Conservation (phyloP, 1,284 basidiomycete species). For the Peniophora sp. region DNA sequence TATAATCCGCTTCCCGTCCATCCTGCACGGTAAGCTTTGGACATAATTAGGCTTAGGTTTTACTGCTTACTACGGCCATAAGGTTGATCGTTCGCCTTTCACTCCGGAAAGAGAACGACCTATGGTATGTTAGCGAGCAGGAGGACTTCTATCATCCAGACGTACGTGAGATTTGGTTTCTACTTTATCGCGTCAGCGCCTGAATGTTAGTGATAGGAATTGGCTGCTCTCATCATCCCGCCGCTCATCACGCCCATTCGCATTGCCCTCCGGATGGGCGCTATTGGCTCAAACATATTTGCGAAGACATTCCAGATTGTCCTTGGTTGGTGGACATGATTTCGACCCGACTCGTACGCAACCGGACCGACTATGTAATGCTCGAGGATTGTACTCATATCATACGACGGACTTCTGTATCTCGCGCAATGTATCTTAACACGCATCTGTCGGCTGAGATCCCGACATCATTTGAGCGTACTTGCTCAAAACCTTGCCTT, state of each 20-base stretch:
- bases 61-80: not conserved
- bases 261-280: conserved; percentile 28
- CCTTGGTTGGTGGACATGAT: conserved; percentile 3
- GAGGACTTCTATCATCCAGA: conserved; percentile 60
- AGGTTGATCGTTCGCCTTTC: conserved; percentile 37
- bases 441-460: no score
- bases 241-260: conserved; percentile 36
- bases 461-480: no score
- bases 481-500: no score
- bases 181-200: not conserved
- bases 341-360: not conserved
- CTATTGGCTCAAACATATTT: conserved; percentile 14
- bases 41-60: not conserved
- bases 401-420: no score
- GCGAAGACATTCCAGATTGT: conserved; percentile 2
- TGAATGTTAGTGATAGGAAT: conserved; percentile 29
- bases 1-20: conserved; percentile 36
- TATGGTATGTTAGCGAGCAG: conserved; percentile 44
- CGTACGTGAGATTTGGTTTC: conserved; percentile 21
- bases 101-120: conserved; percentile 28
- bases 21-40: conserved; percentile 35
- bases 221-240: conserved; percentile 40
- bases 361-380: no score
- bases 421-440: no score
- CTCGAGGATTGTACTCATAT: no score